Evolutionary conservation across 768 basidiomycete species (phyloP), one percentile per base, ranked within the genome.

Genomic region (Serendipita vermifera): DNA sequence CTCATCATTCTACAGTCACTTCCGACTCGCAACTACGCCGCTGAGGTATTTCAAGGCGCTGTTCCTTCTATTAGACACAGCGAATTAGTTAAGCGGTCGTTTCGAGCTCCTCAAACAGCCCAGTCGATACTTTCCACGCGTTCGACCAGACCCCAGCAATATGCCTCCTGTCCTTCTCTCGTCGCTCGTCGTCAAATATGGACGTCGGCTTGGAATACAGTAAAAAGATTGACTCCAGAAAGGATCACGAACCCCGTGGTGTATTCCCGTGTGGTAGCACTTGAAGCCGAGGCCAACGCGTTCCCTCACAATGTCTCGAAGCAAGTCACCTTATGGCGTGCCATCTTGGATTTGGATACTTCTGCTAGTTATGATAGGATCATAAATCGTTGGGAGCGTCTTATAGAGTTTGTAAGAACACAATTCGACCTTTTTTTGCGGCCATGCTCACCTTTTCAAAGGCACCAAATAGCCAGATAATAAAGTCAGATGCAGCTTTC

Each of bases 381-480:
- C 56, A 79, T 87, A 57, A 80, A 72, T 63, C 78, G 87, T 56
- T 91, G 88, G 87, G 87, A 91, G 65, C 75, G 81, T 61, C 80
- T 83, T 76, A 78, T 78, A 63, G 84, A 89, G 76, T 87, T 83
- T 64, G 88, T 89, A 70, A 62, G 85, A 22, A 3, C 14, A 33
- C 11, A 57, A 33, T 43, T 36, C 13, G 15, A 15, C n/a, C 26
- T 57, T 35, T 32, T 29, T 27, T 48, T 17, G 29, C 40, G 51
- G 24, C 33, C 48, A 66, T 54, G 38, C 55, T 43, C 53, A 3
- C 39, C 2, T 26, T 27, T 33, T 6, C 58, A 22, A 59, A 90
- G 87, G 79, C 84, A 62, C 75, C 81, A 11, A 56, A 73, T 9
- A 86, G 83, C 1, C 84, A 86, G 2, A 71, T 90, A 24, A 68